These are phyloP conservation scores for Candida patagonica DNA, from an alignment of 805 yeast genomes.

Conservation along the genomic window DNA sequence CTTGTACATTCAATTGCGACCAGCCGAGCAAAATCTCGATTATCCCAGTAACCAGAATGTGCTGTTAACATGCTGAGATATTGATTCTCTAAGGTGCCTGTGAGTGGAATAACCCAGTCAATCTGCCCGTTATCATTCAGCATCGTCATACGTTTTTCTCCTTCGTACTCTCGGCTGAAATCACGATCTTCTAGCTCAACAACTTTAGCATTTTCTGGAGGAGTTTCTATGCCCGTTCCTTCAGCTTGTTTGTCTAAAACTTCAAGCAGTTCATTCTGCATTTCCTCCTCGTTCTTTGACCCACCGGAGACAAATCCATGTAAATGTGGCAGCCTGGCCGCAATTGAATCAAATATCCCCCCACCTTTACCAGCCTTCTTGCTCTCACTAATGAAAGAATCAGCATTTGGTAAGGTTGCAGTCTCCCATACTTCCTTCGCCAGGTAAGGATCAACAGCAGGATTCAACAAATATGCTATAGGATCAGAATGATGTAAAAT, in stretches of 20 bases:
- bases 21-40: slow-evolving; percentile 66
- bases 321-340: slow-evolving; percentile 6
- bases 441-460: slow-evolving; percentile 45
- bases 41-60: slow-evolving; percentile 85
- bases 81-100: slow-evolving; percentile 67
- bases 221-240: background rate
- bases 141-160: slow-evolving; percentile 32
- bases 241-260: background rate
- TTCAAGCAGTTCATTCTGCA: background rate
- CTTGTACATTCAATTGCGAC: slow-evolving; percentile 31
- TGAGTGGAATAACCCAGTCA: slow-evolving; percentile 55
- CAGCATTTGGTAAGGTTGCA: slow-evolving; percentile 21
- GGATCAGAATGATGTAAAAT: slow-evolving; percentile 88
- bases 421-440: slow-evolving; percentile 20
- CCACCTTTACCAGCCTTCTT: background rate
- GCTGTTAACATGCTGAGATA: slow-evolving; percentile 76
- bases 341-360: slow-evolving; percentile 12
- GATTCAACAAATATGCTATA: slow-evolving; percentile 80
- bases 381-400: slow-evolving; percentile 9
- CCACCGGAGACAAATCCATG: slow-evolving; percentile 1
- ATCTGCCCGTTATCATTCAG: slow-evolving; percentile 75
- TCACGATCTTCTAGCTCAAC: slow-evolving; percentile 21
- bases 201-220: slow-evolving; percentile 3
- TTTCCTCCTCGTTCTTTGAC: background rate
- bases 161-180: slow-evolving; percentile 19